Base-by-base conservation (phyloP, 768 basidiomycete genomes). In the Filobasidium wieringae region DNA sequence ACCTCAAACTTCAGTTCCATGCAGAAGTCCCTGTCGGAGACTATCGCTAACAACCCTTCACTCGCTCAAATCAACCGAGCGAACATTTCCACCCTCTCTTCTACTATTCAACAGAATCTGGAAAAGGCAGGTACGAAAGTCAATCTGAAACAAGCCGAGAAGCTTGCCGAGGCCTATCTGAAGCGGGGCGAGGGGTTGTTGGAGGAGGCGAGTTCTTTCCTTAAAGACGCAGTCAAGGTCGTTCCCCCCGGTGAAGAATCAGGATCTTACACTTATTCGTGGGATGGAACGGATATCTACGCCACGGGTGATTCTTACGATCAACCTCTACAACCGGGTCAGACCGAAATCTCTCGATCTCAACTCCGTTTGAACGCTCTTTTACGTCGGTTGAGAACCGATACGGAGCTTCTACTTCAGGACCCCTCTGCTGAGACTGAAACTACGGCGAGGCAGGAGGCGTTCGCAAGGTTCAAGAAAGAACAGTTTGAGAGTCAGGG, bases 161-260 rank as follows among this genome's bases (percentile, higher is more conserved):
- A 73, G 59, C 66, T 76, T 61, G 87, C 87, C 6, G 89, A 88
- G 70, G 88, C 87, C 64, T 89, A 89, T 68, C 80, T 85, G 30
- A 82, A 84, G 66, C 85, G 82, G 76, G 67, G 72, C 26, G 71
- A 75, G 57, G 69, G 67, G 31, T 66, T 71, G 40, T 60, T 70
- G 12, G 61, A 67, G 51, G 74, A 74, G 22, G 86, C 82, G 1
- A 79, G 79, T 24, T 76, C 77, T 39, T 81, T 80, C 72, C 64
- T 87, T 65, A 84, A 82, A 53, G 91, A 96, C 51, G 89, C 88
- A 11, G 88, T 96, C 66, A 92, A 91, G 72, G 85, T 95, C 51
- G 78, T 96, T 14, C 92, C 91, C 0, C 91, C 91, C 0, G 80
- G 79, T 3, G 68, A 84, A 27, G 63, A 81, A 40, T 34, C 41